Base-by-base conservation (phyloP, 2,329 filamentous ascomycete genomes). In the Ascochyta rabiei region DNA sequence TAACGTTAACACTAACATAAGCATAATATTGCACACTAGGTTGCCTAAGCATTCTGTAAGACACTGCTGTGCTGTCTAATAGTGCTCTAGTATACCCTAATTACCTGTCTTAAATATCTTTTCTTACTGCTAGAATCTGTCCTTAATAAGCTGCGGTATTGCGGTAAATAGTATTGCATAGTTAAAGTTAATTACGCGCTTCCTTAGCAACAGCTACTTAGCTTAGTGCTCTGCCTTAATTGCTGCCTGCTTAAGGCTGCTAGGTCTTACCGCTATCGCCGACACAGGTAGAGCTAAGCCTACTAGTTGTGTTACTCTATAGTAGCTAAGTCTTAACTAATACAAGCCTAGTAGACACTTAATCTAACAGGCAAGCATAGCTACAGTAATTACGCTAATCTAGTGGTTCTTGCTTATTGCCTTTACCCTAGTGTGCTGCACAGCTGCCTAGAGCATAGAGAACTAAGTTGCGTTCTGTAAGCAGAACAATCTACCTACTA, bases 401-500 rank as follows among this genome's bases (percentile, higher is more conserved):
- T 18, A 41, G 7, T 41, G 10, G 5, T 30, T 15, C 23, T 41
- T 41, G 12, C 39, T 41, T 18, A 41, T 41, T 18, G 24, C 39
- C 39, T 41, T 41, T 18, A 41, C 39, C 39, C 24, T 18, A 30
- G 39, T 41, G 15, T 41, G 15, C 7, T 18, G 24, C 24, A 41
- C 16, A 41, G 39, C 16, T 5, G 24, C 24, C 1, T 15, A 18
- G 39, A 41, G 39, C 24, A 41, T n/a, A 28, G 24, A 41, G 39
- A 41, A 41, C 39, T 18, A 41, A 30, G 39, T 41, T 18, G 15
- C 35, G 28, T 53, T 53, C 49, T 47, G 12, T 31, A 19, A 53
- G 42, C 21, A 35, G 42, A 53, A 53, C n/a, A 19, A 53, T 46
- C 34, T 53, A 44, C 42, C 42, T 47, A 10, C 49, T 34, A 28